Percentiles rank a stretch among this genome's conserved stretches.
These are phyloP conservation scores for Mycosarcoma mackinlayi DNA, from an alignment of 1,284 basidiomycete genomes.

Conservation along the genomic window DNA sequence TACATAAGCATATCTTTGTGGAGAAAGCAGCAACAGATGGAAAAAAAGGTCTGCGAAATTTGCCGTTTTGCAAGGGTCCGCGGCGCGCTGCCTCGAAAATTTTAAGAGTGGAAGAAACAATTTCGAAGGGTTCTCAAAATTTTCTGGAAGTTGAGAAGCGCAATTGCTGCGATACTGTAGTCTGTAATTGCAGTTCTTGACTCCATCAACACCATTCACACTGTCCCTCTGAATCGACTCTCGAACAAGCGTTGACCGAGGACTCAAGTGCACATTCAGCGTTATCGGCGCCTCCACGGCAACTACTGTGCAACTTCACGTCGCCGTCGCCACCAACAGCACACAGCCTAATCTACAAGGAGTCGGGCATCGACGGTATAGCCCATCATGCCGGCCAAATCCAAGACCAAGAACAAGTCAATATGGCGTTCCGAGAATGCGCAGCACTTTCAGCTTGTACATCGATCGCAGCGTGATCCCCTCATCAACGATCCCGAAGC, in stretches of 20 bases:
- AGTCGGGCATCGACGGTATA: background rate
- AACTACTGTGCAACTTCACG: background rate
- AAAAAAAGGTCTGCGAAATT: slow-evolving; percentile 3
- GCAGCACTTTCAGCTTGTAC: slow-evolving; percentile 95
- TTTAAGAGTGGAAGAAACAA: too few relatives aligned
- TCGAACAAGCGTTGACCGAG: too few relatives aligned
- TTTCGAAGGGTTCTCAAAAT: slow-evolving; percentile 26
- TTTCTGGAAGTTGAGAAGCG: slow-evolving; percentile 26
- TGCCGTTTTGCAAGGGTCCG: background rate
- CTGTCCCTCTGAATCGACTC: background rate
- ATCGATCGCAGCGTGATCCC: slow-evolving; percentile 94
- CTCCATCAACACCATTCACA: slow-evolving; percentile 1
- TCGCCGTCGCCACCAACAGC: background rate
- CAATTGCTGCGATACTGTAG: too few relatives aligned
- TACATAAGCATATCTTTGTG: slow-evolving; percentile 27
- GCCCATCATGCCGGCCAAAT: slow-evolving; percentile 54
- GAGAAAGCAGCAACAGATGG: slow-evolving; percentile 12
- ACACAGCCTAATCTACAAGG: background rate
- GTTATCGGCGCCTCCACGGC: too few relatives aligned
- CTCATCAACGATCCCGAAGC: slow-evolving; percentile 93
- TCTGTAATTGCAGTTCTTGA: too few relatives aligned
- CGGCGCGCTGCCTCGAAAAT: slow-evolving; percentile 3
- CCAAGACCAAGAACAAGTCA: slow-evolving; percentile 70
- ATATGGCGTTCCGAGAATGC: slow-evolving; percentile 88
- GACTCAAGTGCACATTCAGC: too few relatives aligned